Conservation (phyloP, 768 basidiomycete genomes). For the Pisolithus sp. region DNA sequence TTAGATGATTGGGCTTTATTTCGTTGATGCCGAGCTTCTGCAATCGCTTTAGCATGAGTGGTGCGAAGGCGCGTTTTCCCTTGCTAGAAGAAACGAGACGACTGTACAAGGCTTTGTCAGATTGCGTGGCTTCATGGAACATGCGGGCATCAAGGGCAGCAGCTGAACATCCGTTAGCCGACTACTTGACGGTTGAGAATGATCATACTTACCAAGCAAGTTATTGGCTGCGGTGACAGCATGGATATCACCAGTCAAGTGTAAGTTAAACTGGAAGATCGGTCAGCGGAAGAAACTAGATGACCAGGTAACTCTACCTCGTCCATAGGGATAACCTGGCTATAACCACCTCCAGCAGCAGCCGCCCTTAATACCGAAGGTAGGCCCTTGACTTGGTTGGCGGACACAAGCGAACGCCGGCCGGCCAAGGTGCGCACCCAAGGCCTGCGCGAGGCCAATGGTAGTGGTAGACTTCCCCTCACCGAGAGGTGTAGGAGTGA, state of each 20-base stretch:
- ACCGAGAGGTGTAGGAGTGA: conserved; percentile 93
- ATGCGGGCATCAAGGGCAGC: conserved; percentile 96
- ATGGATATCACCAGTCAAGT: conserved; percentile 95
- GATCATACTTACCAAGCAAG: conserved; percentile 57
- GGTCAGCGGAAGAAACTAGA: conserved; percentile 2
- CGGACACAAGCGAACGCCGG: conserved; percentile 94
- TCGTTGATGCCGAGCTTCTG: conserved; percentile 94
- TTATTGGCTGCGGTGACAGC: conserved; percentile 98
- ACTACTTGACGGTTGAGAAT: background rate
- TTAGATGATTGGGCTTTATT: conserved; percentile 86
- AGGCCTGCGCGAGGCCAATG: conserved; percentile 91
- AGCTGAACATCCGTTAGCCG: conserved; percentile 40
- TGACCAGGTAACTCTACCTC: conserved; percentile 46
- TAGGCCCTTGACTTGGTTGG: conserved; percentile 97
- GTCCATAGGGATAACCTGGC: conserved; percentile 99
- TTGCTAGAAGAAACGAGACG: conserved; percentile 91
- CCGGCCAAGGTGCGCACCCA: conserved; percentile 90
- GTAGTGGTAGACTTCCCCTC: conserved; percentile 99
- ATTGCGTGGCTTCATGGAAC: conserved; percentile 94
- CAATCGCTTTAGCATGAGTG: conserved; percentile 93
- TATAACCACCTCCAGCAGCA: conserved; percentile 96
- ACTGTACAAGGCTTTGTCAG: conserved; percentile 90
- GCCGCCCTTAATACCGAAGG: conserved; percentile 99
- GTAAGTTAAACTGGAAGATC: conserved; percentile 75
- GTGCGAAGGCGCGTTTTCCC: conserved; percentile 90